Conservation (phyloP, 257 asterid species). For the Ocimum tenuiflorum region DNA sequence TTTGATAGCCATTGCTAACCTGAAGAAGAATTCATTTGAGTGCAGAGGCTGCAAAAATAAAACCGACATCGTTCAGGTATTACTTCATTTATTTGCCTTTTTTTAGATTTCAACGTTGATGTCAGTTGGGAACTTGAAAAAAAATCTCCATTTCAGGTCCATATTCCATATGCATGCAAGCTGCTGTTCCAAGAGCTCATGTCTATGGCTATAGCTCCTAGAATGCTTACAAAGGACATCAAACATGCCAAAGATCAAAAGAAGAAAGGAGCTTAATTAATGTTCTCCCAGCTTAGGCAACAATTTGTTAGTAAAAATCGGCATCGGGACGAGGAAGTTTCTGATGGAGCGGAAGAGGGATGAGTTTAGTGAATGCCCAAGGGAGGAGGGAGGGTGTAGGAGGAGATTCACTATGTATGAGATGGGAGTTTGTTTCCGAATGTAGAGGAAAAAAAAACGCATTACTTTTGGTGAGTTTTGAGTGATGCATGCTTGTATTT, state of each 20-base stretch:
- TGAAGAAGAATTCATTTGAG: slow-evolving; percentile 82
- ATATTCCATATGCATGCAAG: slow-evolving; percentile 92
- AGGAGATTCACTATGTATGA: background rate
- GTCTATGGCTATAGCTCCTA: slow-evolving; percentile 98
- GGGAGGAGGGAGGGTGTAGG: background rate
- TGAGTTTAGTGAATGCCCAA: background rate
- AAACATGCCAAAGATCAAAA: slow-evolving; percentile 47
- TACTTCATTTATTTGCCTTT: background rate
- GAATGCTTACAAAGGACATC: slow-evolving; percentile 90
- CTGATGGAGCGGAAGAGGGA: background rate
- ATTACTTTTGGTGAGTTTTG: background rate
- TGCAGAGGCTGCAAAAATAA: slow-evolving; percentile 96
- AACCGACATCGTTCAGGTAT: slow-evolving; percentile 91
- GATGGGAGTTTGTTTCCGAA: background rate
- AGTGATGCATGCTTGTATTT: background rate
- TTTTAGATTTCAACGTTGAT: background rate
- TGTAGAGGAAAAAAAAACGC: background rate
- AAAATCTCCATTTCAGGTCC: slow-evolving; percentile 51
- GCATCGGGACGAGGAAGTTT: background rate
- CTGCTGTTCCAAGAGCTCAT: slow-evolving; percentile 90
- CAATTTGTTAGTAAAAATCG: background rate
- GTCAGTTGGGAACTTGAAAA: background rate
- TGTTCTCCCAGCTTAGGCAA: background rate
- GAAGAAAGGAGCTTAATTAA: slow-evolving; percentile 50
- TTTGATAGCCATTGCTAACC: slow-evolving; percentile 82